Evolutionary conservation across 768 basidiomycete genomes (phyloP), one percentile per base, ranked within the genome.

Genomic region (Tylopilus intermedius): DNA sequence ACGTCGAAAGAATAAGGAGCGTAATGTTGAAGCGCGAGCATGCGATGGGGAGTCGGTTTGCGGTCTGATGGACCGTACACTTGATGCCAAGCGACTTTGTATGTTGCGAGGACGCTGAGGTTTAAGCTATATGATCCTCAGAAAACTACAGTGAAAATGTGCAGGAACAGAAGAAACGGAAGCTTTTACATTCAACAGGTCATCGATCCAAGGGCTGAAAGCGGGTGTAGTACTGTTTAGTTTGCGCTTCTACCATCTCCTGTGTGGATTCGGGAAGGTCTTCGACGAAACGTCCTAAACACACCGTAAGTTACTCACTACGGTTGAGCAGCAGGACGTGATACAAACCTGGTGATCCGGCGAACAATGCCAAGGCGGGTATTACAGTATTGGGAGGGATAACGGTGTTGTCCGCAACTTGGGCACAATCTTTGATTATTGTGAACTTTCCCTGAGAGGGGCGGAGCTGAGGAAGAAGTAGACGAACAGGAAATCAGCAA

Each of bases 391-490:
- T 94, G 3, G 93, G 87, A 2, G 94, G 90, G 13, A 98, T 73
- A 35, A 98, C 82, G 0, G 92, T 89, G 58, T 88, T 87, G 67
- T 97, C 94, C 27, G 86, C 86, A 22, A 99, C 84, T 55, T 82
- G 84, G 3, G 88, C 90, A 59, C 94, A 94, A 64, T 98, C 95
- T 66, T 97, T 96, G 68, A 97, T 94, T 53, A 95, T 94, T 0
- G 88, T 86, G 62, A 98, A 96, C 68, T 96, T 94, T 22, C 96
- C 94, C 94, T 97, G 43, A 5, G 24, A 27, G 29, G 18, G 18
- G 18, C 18, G 18, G 18, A 18, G 21, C 32, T 56, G 48, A 51
- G 53, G 41, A 27, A 15, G 50, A 26, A 38, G 53, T 24, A 24
- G 45, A 54, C 9, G 24, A 38, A 18, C 18, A 18, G 51, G 44